These are phyloP conservation scores for Onygenales sp. DNA, from an alignment of 2,329 filamentous ascomycete genomes.

Conservation along the genomic window DNA sequence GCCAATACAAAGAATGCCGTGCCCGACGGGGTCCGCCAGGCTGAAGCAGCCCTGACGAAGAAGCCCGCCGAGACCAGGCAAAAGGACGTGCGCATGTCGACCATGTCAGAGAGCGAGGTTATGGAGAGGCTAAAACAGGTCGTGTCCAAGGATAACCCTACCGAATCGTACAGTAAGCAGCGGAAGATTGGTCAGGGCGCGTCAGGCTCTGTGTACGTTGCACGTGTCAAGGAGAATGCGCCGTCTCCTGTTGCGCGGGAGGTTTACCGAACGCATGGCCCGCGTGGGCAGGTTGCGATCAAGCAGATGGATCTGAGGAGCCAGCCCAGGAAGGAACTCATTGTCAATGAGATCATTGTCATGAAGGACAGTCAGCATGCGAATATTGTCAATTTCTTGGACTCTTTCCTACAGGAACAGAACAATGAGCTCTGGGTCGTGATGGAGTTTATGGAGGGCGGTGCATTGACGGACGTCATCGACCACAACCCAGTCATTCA, in stretches of 20 bases:
- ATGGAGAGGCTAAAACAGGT: slow-evolving; percentile 93
- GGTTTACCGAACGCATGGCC: slow-evolving; percentile 68
- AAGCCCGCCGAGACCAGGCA: slow-evolving; percentile 64
- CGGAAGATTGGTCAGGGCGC: slow-evolving; percentile 99
- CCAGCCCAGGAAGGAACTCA: slow-evolving; percentile 93
- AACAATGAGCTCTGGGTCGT: slow-evolving; percentile 97
- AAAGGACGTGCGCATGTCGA: slow-evolving; percentile 96
- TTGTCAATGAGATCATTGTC: slow-evolving; percentile 98
- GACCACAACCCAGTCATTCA: slow-evolving; percentile 92
- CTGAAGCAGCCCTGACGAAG: slow-evolving; percentile 78
- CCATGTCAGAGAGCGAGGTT: slow-evolving; percentile 93
- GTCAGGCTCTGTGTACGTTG: slow-evolving; percentile 95
- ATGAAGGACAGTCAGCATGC: slow-evolving; percentile 99
- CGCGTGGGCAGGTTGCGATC: slow-evolving; percentile 85
- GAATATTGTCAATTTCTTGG: slow-evolving; percentile 98
- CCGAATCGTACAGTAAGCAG: slow-evolving; percentile 95
- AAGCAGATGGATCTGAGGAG: slow-evolving; percentile 99
- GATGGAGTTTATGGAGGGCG: slow-evolving; percentile 99
- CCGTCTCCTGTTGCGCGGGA: slow-evolving; percentile 71
- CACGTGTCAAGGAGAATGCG: slow-evolving; percentile 82
- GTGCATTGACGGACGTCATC: slow-evolving; percentile 94
- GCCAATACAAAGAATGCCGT: slow-evolving; percentile 34
- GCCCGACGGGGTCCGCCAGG: slow-evolving; percentile 69
- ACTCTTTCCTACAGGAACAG: slow-evolving; percentile 92
- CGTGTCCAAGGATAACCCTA: slow-evolving; percentile 90